Evolutionary conservation across 306 rosid species (phyloP).

Genomic region (Delonix regia): DNA sequence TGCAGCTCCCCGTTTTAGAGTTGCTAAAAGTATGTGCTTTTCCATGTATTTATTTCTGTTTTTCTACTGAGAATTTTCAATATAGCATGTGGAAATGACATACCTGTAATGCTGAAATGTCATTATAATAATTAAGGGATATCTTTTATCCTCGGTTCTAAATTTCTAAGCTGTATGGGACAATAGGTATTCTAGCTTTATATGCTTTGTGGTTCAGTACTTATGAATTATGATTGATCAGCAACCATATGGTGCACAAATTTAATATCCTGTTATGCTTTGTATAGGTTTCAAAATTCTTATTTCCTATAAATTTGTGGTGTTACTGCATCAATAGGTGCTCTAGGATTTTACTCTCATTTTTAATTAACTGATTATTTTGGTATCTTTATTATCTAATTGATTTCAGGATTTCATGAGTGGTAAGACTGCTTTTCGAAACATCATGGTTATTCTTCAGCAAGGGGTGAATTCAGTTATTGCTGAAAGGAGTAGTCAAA

Average conservation of each 20-base stretch:
- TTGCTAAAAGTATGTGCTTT: slow-evolving; percentile 73
- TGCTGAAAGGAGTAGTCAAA: slow-evolving; percentile 76
- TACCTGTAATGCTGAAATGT: neutral
- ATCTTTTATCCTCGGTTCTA: slow-evolving; percentile 17
- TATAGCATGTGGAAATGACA: slow-evolving; percentile 5
- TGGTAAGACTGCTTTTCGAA: slow-evolving; percentile 84
- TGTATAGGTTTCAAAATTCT: slow-evolving; percentile 7
- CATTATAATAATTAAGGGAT: neutral
- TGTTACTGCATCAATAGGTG: neutral
- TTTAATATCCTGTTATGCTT: slow-evolving; percentile 21
- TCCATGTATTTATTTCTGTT: slow-evolving; percentile 15
- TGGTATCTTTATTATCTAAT: neutral
- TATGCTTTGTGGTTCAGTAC: slow-evolving; percentile 13
- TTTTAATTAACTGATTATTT: slow-evolving; percentile 13
- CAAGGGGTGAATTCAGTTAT: slow-evolving; percentile 77
- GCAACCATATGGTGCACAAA: neutral
- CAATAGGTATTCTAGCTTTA: slow-evolving; percentile 5
- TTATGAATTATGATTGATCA: slow-evolving; percentile 28
- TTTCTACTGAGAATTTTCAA: neutral
- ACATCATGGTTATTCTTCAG: slow-evolving; percentile 92
- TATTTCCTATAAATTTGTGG: neutral
- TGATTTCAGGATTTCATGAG: slow-evolving; percentile 93
- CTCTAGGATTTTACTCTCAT: slow-evolving; percentile 1
- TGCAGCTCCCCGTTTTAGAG: slow-evolving; percentile 85
- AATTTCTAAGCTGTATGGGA: slow-evolving; percentile 17